Conservation (phyloP, 805 yeast genomes). For the Starmerella bombicola region DNA sequence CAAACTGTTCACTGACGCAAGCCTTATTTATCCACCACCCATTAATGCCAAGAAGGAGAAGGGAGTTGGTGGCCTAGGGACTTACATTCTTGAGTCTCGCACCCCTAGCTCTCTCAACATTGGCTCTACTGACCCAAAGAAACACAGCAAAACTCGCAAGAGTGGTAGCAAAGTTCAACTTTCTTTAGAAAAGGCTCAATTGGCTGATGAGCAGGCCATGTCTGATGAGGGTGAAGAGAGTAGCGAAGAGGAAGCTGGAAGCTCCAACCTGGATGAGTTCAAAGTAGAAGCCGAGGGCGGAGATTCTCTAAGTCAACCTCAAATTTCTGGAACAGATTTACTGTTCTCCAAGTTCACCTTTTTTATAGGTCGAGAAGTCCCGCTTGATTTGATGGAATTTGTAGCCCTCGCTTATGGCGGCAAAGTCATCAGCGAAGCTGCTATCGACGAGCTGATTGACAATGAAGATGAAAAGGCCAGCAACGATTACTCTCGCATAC, state of each 20-base stretch:
- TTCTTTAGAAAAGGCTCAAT: slow-evolving; percentile 35
- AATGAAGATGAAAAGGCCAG: slow-evolving; percentile 36
- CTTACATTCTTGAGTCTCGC: slow-evolving; percentile 57
- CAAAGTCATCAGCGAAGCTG: slow-evolving; percentile 68
- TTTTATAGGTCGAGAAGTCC: slow-evolving; percentile 89
- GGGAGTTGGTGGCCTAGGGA: slow-evolving; percentile 79
- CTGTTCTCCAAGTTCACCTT: slow-evolving; percentile 67
- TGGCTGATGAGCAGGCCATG: slow-evolving; percentile 31
- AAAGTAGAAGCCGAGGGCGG: slow-evolving; percentile 45
- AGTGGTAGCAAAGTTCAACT: slow-evolving; percentile 13
- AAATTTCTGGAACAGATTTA: slow-evolving; percentile 10
- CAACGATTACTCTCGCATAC: slow-evolving; percentile 28
- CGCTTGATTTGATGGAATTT: slow-evolving; percentile 82
- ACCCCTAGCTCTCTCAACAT: slow-evolving; percentile 6
- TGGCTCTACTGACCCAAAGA: slow-evolving; percentile 24
- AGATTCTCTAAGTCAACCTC: slow-evolving; percentile 52
- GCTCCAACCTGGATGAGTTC: slow-evolving; percentile 55
- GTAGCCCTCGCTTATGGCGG: slow-evolving; percentile 82
- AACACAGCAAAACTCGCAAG: slow-evolving; percentile 21
- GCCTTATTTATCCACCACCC: slow-evolving; percentile 82
- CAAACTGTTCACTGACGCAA: slow-evolving; percentile 75
- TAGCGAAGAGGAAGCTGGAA: slow-evolving; percentile 25
- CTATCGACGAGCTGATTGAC: slow-evolving; percentile 58
- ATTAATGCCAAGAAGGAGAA: slow-evolving; percentile 60
- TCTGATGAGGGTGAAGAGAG: slow-evolving; percentile 24